Percentiles rank a stretch among this genome's conserved stretches.
Evolutionary conservation across 202 grass and related monocot genomes (phyloP).

Genomic region (Panicum hallii): DNA sequence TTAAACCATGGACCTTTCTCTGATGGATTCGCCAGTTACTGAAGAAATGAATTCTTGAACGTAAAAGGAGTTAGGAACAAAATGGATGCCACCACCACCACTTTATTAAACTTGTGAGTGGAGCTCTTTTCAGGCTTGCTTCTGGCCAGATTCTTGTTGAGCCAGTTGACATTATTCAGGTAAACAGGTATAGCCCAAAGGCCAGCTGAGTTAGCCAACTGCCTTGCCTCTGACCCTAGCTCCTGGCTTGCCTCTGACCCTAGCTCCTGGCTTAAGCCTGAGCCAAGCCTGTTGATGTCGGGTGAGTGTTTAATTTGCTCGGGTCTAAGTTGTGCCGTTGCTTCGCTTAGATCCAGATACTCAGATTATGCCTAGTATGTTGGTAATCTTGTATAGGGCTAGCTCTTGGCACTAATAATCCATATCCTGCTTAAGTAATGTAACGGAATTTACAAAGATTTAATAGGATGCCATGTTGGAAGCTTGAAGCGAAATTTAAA

Average conservation of each 20-base stretch:
- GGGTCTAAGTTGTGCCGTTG: not conserved
- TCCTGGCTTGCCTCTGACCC: not conserved
- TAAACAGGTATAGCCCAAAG: conserved; percentile 10
- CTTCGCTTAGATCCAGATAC: not conserved
- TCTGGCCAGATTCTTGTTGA: not conserved
- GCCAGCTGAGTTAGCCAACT: not conserved
- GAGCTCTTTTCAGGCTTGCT: not conserved
- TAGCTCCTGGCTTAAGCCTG: conserved; percentile 13
- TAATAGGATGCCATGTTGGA: not conserved
- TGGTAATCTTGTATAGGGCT: conserved; percentile 7
- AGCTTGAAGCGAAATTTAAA: conserved; percentile 1
- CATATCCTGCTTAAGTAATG: not conserved
- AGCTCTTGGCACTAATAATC: conserved; percentile 19
- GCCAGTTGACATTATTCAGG: not conserved
- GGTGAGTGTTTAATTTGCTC: not conserved
- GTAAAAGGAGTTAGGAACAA: not conserved
- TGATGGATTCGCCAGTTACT: not conserved
- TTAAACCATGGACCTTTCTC: not conserved
- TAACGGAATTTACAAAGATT: not conserved
- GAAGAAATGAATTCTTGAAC: not conserved
- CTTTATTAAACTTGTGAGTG: conserved; percentile 4
- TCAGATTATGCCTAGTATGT: not conserved
- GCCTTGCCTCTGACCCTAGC: conserved; percentile 17
- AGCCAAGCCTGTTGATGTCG: not conserved
- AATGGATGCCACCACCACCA: not conserved